Percentiles rank a stretch among this genome's conserved stretches.
phyloP scores from a whole-genome alignment of 805 yeast species.

The Myxozyma geophila region DNA sequence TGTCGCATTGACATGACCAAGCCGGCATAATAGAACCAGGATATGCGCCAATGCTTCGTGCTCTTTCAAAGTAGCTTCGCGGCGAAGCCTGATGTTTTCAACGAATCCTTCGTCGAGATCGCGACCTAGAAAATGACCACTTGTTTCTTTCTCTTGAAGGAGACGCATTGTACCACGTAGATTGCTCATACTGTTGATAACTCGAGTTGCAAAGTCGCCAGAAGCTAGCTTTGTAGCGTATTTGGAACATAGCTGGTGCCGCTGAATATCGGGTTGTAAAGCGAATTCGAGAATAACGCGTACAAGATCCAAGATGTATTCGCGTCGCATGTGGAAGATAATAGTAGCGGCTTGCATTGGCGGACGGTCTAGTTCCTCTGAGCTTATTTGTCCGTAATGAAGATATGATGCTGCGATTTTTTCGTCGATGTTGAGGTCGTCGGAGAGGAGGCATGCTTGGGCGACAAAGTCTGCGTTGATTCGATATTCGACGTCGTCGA shows the following conservation, averaged over 20 bases:
- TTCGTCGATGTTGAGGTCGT: conserved; percentile 77
- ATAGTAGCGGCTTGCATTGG: conserved; percentile 58
- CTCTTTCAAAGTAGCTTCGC: conserved; percentile 64
- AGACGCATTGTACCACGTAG: conserved; percentile 62
- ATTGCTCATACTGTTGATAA: conserved; percentile 60
- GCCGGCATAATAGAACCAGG: conserved; percentile 54
- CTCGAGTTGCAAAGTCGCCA: conserved; percentile 46
- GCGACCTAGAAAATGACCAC: conserved; percentile 57
- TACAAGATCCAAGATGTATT: conserved; percentile 64
- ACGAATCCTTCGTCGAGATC: conserved; percentile 51
- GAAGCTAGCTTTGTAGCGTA: conserved; percentile 19
- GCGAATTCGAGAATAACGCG: conserved; percentile 31
- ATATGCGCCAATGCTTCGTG: conserved; percentile 76
- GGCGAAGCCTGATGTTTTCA: conserved; percentile 59
- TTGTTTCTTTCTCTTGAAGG: conserved; percentile 56
- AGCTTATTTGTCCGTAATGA: conserved; percentile 51
- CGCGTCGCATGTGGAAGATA: conserved; percentile 69
- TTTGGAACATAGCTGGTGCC: conserved; percentile 27
- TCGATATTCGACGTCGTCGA: conserved; percentile 61
- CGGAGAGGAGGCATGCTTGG: conserved; percentile 61
- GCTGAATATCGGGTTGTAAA: neutral
- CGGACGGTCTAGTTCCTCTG: conserved; percentile 47
- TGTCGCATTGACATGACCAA: conserved; percentile 41
- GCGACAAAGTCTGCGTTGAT: conserved; percentile 69
- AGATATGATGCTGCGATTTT: conserved; percentile 72